phyloP scores from a whole-genome alignment of 371 early-diverging fungal genomes.

The Blakeslea trispora region DNA sequence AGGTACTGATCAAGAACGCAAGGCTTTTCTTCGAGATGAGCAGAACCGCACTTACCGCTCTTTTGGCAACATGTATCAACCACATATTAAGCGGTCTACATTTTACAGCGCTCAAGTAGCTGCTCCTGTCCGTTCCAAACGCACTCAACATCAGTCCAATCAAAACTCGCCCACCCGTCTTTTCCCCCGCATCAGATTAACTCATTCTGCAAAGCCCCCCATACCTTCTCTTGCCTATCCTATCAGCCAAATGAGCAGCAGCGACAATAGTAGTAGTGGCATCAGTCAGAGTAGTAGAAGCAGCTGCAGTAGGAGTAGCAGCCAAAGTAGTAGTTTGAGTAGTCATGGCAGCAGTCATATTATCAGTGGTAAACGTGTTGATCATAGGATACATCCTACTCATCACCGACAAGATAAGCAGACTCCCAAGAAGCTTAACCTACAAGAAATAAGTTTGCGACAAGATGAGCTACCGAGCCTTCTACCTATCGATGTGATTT shows the following conservation, averaged over 20 bases:
- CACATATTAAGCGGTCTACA: slow-evolving; percentile 6
- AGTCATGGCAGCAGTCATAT: not conserved
- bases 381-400: too few relatives aligned
- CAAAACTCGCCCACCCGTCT: not conserved
- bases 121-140: slow-evolving; percentile 16
- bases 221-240: too few relatives aligned
- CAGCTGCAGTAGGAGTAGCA: too few relatives aligned
- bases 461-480: too few relatives aligned
- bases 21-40: slow-evolving; percentile 10
- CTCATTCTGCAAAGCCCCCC: not conserved
- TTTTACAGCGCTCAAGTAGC: slow-evolving; percentile 16
- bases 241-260: too few relatives aligned
- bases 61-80: slow-evolving; percentile 8
- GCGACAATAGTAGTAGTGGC: too few relatives aligned
- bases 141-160: slow-evolving; percentile 8
- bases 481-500: slow-evolving; percentile 3
- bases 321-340: not conserved
- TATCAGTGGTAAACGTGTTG: not conserved
- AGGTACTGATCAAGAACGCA: slow-evolving; percentile 9
- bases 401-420: too few relatives aligned
- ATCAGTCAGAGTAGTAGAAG: too few relatives aligned
- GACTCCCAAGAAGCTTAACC: not conserved
- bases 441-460: not conserved
- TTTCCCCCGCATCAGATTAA: not conserved
- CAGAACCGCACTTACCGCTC: not conserved